Evolutionary conservation across 495 filamentous ascomycete genomes (phyloP).

Genomic region (Xylaria sp.): DNA sequence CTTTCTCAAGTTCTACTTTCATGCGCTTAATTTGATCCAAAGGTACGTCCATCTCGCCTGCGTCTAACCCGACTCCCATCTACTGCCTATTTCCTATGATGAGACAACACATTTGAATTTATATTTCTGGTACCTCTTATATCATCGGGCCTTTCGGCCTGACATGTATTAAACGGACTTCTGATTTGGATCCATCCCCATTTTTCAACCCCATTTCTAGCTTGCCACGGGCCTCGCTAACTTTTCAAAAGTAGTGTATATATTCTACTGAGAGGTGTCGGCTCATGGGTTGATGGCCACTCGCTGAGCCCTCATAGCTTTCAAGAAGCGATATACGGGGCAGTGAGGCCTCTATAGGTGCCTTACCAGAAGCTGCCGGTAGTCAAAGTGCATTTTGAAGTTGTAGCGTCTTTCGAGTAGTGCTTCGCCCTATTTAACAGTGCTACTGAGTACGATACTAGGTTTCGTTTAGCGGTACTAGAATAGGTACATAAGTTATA

Average conservation of each 20-base stretch:
- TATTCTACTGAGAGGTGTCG: background rate
- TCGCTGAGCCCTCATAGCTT: background rate
- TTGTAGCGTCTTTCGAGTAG: background rate
- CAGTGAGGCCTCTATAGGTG: background rate
- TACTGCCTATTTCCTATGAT: conserved; percentile 50
- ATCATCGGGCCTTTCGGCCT: conserved; percentile 56
- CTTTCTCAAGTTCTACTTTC: conserved; percentile 7
- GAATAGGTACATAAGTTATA: background rate
- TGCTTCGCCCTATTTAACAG: background rate
- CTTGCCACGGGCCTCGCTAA: conserved; percentile 5
- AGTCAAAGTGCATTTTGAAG: background rate
- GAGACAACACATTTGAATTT: conserved; percentile 49
- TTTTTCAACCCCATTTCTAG: background rate
- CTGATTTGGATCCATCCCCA: conserved; percentile 47
- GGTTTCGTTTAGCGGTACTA: background rate
- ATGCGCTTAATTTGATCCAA: background rate
- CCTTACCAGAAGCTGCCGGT: background rate
- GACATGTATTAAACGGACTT: conserved; percentile 68
- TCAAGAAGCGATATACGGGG: background rate
- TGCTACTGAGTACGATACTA: background rate
- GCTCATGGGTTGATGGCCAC: background rate
- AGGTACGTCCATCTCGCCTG: conserved; percentile 23
- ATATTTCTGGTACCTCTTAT: conserved; percentile 71
- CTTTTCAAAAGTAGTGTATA: conserved; percentile 1
- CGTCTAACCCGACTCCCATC: conserved; percentile 9